Evolutionary conservation across 306 rosid species (phyloP).

Genomic region (Prunus campanulata): DNA sequence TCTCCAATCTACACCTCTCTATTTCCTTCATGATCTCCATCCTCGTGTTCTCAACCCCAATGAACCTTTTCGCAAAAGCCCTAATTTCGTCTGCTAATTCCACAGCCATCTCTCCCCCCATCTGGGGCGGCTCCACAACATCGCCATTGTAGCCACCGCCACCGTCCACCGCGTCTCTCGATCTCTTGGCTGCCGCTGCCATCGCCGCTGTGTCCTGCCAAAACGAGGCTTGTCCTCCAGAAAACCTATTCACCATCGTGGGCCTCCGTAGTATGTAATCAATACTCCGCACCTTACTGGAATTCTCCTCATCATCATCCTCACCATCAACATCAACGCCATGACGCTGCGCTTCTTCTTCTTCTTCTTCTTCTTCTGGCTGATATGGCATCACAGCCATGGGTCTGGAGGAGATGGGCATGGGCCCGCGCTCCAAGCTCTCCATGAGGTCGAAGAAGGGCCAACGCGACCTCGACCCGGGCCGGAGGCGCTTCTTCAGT

Average conservation of each 20-base stretch:
- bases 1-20: slow-evolving; percentile 65
- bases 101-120: slow-evolving; percentile 27
- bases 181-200: slow-evolving; percentile 20
- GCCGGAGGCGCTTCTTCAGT: slow-evolving; percentile 37
- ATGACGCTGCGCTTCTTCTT: neutral
- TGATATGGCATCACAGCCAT: slow-evolving; percentile 7
- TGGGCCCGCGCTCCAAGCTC: slow-evolving; percentile 69
- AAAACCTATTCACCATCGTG: slow-evolving; percentile 11
- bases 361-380: neutral
- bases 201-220: slow-evolving; percentile 13
- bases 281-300: slow-evolving; percentile 41
- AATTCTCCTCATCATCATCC: slow-evolving; percentile 10
- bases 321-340: slow-evolving; percentile 1
- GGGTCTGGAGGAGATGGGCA: slow-evolving; percentile 68
- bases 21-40: slow-evolving; percentile 81
- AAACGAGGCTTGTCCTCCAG: neutral
- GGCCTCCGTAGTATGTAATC: slow-evolving; percentile 43
- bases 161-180: slow-evolving; percentile 16
- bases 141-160: neutral
- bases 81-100: slow-evolving; percentile 61
- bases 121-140: slow-evolving; percentile 8
- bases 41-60: slow-evolving; percentile 74
- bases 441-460: slow-evolving; percentile 74
- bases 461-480: slow-evolving; percentile 38
- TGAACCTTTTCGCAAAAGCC: slow-evolving; percentile 49